Evolutionary conservation across 2,329 filamentous ascomycete species (phyloP).

Genomic region (Ceratocystis huliohia): DNA sequence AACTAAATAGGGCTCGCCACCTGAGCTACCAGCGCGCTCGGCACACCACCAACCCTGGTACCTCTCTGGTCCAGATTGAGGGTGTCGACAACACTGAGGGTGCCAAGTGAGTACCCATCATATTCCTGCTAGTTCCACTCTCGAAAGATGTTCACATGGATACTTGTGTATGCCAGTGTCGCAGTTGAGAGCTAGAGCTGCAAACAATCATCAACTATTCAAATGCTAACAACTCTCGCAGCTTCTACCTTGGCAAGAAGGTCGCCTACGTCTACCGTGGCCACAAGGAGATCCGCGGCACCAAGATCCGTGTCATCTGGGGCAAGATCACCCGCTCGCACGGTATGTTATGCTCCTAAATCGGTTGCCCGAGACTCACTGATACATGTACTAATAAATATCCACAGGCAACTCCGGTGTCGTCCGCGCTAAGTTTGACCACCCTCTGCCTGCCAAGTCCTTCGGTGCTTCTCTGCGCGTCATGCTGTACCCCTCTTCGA

Average conservation of each 20-base stretch:
- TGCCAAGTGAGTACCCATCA: constrained; percentile 56
- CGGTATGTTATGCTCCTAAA: constrained; percentile 45
- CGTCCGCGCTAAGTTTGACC: constrained; percentile 92
- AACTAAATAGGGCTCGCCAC: constrained; percentile 69
- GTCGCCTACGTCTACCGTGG: constrained; percentile 97
- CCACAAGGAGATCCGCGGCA: constrained; percentile 86
- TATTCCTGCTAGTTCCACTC: not conserved
- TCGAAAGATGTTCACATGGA: not conserved
- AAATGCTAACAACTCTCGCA: constrained; percentile 28
- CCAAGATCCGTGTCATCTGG: constrained; percentile 99
- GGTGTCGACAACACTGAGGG: constrained; percentile 83
- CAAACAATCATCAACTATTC: not conserved
- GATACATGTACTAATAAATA: constrained; percentile 11
- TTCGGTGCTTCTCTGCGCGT: constrained; percentile 93
- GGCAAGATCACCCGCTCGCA: constrained; percentile 95
- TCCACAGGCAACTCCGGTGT: constrained; percentile 82
- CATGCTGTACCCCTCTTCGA: constrained; percentile 96
- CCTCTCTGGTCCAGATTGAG: constrained; percentile 96
- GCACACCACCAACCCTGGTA: constrained; percentile 80
- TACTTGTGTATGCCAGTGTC: not conserved
- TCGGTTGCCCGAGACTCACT: not conserved
- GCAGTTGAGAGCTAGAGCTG: not conserved
- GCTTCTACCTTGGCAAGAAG: constrained; percentile 98
- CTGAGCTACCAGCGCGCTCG: constrained; percentile 94
- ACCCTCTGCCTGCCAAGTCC: constrained; percentile 89